Evolutionary conservation across 176 grass and related monocot species (phyloP).

Genomic region (Luzula sylvatica): DNA sequence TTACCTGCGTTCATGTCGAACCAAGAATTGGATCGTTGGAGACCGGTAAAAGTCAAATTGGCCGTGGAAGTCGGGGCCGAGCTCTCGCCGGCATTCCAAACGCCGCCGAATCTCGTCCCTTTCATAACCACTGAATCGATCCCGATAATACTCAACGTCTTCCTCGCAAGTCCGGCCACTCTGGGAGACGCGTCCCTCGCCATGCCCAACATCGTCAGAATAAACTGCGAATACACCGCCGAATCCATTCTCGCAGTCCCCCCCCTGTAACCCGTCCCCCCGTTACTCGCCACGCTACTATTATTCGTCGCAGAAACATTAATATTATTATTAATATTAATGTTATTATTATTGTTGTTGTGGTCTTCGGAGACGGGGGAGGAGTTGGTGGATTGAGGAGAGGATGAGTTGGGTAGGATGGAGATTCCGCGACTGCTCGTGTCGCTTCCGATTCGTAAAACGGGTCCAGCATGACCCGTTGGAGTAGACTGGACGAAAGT

Average conservation of each 20-base stretch:
- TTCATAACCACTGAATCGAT: conserved; percentile 75
- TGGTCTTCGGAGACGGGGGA: conserved; percentile 61
- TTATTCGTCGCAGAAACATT: conserved; percentile 76
- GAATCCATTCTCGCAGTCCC: conserved; percentile 41
- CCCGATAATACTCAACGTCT: conserved; percentile 67
- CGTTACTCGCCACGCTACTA: conserved; percentile 57
- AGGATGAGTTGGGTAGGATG: background rate
- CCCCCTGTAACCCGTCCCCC: conserved; percentile 38
- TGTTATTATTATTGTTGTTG: conserved; percentile 37
- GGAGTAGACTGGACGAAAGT: conserved; percentile 19
- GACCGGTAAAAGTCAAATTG: conserved; percentile 41
- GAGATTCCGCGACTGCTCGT: conserved; percentile 37
- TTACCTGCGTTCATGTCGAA: conserved; percentile 59
- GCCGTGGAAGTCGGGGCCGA: conserved; percentile 41
- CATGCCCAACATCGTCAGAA: conserved; percentile 62
- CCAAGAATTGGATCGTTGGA: conserved; percentile 92
- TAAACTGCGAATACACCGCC: conserved; percentile 69
- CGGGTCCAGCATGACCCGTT: conserved; percentile 45
- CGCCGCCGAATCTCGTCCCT: conserved; percentile 59
- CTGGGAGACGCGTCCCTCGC: conserved; percentile 86
- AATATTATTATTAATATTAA: conserved; percentile 30
- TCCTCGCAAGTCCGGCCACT: conserved; percentile 55
- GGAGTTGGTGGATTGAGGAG: conserved; percentile 44
- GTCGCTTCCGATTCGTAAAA: conserved; percentile 81
- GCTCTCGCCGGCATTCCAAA: conserved; percentile 43